Conservation (phyloP, 805 yeast species). For the Ogataea chonburiensis region DNA sequence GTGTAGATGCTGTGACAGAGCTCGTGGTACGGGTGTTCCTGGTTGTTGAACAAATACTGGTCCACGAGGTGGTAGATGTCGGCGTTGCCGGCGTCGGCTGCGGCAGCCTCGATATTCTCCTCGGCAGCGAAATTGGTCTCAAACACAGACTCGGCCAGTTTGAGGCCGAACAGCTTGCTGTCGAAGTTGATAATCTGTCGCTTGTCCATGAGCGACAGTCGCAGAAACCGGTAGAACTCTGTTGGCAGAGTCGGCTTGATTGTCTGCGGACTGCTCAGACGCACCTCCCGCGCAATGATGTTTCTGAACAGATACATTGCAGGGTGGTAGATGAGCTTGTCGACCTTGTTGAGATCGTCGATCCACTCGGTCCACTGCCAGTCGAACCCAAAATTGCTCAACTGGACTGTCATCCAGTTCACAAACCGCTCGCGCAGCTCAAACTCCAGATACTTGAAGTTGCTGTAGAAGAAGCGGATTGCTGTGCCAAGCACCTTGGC, state of each 20-base stretch:
- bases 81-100: constrained; percentile 27
- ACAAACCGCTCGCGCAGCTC: constrained; percentile 71
- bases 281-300: constrained; percentile 77
- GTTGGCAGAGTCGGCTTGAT: constrained; percentile 70
- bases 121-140: constrained; percentile 20
- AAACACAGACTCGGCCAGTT: constrained; percentile 22
- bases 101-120: constrained; percentile 20
- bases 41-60: constrained; percentile 35
- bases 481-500: constrained; percentile 96
- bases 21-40: constrained; percentile 35
- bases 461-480: constrained; percentile 72
- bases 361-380: constrained; percentile 99
- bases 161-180: constrained; percentile 33
- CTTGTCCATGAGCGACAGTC: constrained; percentile 38
- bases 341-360: constrained; percentile 47
- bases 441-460: constrained; percentile 66
- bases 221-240: constrained; percentile 50
- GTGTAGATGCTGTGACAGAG: constrained; percentile 34
- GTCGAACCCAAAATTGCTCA: constrained; percentile 89
- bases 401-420: constrained; percentile 92
- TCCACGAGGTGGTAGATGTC: constrained; percentile 33
- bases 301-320: constrained; percentile 70
- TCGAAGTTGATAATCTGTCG: constrained; percentile 40
- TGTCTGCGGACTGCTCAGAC: constrained; percentile 73
- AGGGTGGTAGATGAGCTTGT: constrained; percentile 61